phyloP scores from a whole-genome alignment of 164 flowering plant species.

The Cinnamomum micranthum region DNA sequence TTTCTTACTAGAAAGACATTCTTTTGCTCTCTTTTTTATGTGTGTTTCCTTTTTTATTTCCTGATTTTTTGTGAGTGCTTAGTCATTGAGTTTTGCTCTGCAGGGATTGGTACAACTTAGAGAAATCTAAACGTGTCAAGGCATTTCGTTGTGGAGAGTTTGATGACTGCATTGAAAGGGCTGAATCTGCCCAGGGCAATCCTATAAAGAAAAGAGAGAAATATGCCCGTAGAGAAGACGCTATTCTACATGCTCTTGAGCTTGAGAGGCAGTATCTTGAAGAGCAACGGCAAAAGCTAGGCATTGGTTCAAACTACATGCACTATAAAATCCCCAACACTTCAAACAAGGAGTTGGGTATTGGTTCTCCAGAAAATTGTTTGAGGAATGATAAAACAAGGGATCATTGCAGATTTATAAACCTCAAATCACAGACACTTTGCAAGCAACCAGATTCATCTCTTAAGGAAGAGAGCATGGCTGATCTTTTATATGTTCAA shows the following conservation, averaged over 20 bases:
- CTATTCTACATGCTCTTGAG: conserved; percentile 97
- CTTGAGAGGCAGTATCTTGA: conserved; percentile 69
- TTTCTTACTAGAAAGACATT: not conserved
- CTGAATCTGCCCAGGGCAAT: conserved; percentile 69
- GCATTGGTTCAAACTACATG: conserved; percentile 28
- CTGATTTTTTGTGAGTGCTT: not conserved
- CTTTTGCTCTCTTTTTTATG: not conserved
- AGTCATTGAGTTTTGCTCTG: conserved; percentile 2
- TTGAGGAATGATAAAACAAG: conserved; percentile 17
- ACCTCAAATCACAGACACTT: conserved; percentile 24
- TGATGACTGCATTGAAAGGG: conserved; percentile 91
- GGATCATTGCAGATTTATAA: conserved; percentile 27
- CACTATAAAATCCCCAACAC: conserved; percentile 28
- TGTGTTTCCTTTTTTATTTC: not conserved
- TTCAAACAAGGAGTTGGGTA: conserved; percentile 26
- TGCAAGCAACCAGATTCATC: conserved; percentile 23
- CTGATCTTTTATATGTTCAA: conserved; percentile 16
- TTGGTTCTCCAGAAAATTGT: conserved; percentile 23
- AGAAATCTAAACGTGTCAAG: conserved; percentile 95
- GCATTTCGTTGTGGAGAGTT: conserved; percentile 98
- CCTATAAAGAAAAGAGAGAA: conserved; percentile 91
- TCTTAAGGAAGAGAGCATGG: conserved; percentile 28
- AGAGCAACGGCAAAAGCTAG: conserved; percentile 48
- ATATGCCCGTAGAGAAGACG: conserved; percentile 99
- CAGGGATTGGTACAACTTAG: conserved; percentile 98